These are phyloP conservation scores for Eustoma russellianum DNA, from an alignment of 257 asterid species.

Conservation along the genomic window DNA sequence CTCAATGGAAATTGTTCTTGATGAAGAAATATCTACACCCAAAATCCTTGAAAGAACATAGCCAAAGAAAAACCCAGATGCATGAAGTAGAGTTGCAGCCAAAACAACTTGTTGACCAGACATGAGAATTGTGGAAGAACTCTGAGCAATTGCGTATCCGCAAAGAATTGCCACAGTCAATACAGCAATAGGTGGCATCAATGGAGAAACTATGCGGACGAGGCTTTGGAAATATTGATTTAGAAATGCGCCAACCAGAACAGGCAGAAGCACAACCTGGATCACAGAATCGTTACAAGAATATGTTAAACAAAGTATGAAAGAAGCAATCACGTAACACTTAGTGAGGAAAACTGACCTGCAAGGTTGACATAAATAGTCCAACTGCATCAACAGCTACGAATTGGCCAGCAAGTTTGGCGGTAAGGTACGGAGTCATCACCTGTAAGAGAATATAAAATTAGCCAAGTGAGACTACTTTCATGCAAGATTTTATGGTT, in stretches of 20 bases:
- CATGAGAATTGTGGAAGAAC: slow-evolving; percentile 78
- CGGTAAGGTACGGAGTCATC: slow-evolving; percentile 86
- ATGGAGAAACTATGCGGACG: slow-evolving; percentile 53
- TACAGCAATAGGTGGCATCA: slow-evolving; percentile 90
- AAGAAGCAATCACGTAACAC: background rate
- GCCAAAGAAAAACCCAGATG: slow-evolving; percentile 77
- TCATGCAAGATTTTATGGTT: background rate
- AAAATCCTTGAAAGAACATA: slow-evolving; percentile 55
- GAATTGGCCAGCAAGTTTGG: slow-evolving; percentile 82
- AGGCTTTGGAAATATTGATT: slow-evolving; percentile 63
- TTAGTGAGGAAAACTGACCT: slow-evolving; percentile 28
- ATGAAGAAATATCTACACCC: slow-evolving; percentile 61
- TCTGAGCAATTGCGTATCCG: slow-evolving; percentile 84
- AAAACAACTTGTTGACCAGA: slow-evolving; percentile 62
- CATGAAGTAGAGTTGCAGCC: slow-evolving; percentile 66
- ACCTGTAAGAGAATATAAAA: slow-evolving; percentile 31
- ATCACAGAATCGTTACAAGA: background rate
- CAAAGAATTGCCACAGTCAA: slow-evolving; percentile 85
- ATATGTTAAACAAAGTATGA: background rate
- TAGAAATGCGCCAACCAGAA: slow-evolving; percentile 75
- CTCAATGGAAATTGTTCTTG: slow-evolving; percentile 84
- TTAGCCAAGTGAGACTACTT: background rate
- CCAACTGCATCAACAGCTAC: slow-evolving; percentile 82
- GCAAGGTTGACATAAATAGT: slow-evolving; percentile 77
- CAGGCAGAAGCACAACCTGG: slow-evolving; percentile 91